Percentiles rank a stretch among this genome's conserved stretches.
phyloP scores from a whole-genome alignment of 202 grass and related monocot species.

The Zizania palustris region DNA sequence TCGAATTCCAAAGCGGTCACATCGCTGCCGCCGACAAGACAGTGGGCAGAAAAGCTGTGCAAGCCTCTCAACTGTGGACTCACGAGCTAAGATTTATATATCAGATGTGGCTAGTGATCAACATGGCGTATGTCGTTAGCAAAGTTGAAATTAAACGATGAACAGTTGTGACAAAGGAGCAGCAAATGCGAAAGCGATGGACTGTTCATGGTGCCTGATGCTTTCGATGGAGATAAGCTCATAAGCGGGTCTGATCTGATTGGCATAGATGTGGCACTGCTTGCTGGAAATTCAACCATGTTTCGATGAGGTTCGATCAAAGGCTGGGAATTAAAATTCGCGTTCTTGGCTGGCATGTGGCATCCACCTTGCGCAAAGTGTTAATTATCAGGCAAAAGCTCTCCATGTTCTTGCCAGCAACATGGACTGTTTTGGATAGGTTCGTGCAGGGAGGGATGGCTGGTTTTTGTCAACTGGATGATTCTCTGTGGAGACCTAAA shows the following conservation, averaged over 20 bases:
- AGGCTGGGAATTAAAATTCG: not conserved
- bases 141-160: not conserved
- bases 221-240: conserved; percentile 15
- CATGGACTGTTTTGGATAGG: not conserved
- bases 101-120: not conserved
- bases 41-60: not conserved
- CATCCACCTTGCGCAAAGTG: not conserved
- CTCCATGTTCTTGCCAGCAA: no score
- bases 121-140: not conserved
- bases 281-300: not conserved
- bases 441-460: not conserved
- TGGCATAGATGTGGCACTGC: not conserved
- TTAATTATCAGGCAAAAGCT: not conserved
- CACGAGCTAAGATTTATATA: not conserved
- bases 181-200: not conserved
- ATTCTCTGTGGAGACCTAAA: not conserved
- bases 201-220: not conserved
- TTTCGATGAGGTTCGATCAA: not conserved
- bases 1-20: not conserved
- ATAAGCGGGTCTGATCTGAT: no score
- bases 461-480: not conserved
- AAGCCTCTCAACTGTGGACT: not conserved
- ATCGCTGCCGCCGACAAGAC: not conserved
- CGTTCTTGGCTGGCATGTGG: not conserved
- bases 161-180: not conserved